A percentile compares a stretch with the other conserved stretches of the same genome.
These are phyloP conservation scores for Xylaria grammica DNA, from an alignment of 495 filamentous ascomycete species.

Conservation along the genomic window DNA sequence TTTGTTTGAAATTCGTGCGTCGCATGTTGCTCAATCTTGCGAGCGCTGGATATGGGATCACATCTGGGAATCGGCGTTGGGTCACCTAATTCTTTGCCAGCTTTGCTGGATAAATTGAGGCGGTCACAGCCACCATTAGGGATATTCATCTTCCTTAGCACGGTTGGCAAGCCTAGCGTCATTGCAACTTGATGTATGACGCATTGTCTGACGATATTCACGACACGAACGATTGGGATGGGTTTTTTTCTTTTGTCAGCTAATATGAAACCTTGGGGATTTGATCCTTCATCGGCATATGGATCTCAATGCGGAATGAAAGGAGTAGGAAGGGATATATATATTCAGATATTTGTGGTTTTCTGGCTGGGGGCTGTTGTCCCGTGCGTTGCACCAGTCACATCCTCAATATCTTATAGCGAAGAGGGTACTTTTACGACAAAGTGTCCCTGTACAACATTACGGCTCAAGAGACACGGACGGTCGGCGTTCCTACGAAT, in stretches of 20 bases:
- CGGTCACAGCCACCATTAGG: conserved; percentile 14
- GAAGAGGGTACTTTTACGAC: neutral
- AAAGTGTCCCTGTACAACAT: conserved; percentile 16
- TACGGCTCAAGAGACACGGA: conserved; percentile 7
- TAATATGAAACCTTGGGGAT: neutral
- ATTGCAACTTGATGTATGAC: conserved; percentile 16
- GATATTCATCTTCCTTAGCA: conserved; percentile 13
- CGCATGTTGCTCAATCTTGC: conserved; percentile 41
- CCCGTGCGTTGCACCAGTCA: neutral
- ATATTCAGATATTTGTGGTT: neutral
- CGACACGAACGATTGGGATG: conserved; percentile 13
- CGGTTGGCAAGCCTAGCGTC: conserved; percentile 1
- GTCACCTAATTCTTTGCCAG: conserved; percentile 32
- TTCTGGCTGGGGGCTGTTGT: neutral
- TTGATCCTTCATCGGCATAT: conserved; percentile 3
- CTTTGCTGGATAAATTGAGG: conserved; percentile 35
- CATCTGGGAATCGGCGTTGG: conserved; percentile 31
- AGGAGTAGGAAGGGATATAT: neutral
- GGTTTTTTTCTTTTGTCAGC: neutral
- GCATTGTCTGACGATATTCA: conserved; percentile 12
- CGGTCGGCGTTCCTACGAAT: conserved; percentile 16
- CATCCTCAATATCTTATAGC: neutral
- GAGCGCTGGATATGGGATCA: conserved; percentile 43
- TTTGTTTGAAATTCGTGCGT: conserved; percentile 21
- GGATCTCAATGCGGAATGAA: conserved; percentile 1